Evolutionary conservation across 208 protist species (phyloP).

Genomic region (Kentomonas sorsogonicus): DNA sequence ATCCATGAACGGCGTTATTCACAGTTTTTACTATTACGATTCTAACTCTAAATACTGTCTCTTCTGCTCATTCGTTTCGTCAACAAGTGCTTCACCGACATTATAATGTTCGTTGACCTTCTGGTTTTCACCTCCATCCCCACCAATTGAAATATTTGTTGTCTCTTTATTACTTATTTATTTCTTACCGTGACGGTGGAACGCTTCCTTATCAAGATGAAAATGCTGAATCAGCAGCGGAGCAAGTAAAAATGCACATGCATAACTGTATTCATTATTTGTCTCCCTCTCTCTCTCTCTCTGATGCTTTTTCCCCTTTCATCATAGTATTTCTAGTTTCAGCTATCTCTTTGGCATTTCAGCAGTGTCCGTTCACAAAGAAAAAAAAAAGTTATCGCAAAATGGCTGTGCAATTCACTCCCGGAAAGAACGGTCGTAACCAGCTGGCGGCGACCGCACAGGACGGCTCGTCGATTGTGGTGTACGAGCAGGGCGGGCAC

Average conservation of each 20-base stretch:
- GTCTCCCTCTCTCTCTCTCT: constrained; percentile 8
- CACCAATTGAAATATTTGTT: no score
- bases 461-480: constrained; percentile 69
- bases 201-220: not conserved
- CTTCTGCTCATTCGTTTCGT: no score
- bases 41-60: no score
- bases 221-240: no score
- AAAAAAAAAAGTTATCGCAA: no score
- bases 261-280: not conserved
- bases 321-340: not conserved
- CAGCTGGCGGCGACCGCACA: constrained; percentile 28
- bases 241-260: no score
- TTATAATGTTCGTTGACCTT: no score
- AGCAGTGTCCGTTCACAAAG: no score
- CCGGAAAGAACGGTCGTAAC: constrained; percentile 26
- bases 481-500: constrained; percentile 85
- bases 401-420: no score
- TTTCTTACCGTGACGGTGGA: not conserved
- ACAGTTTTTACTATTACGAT: not conserved
- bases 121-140: no score
- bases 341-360: no score
- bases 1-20: not conserved
- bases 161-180: constrained; percentile 1
- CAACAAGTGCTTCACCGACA: no score
- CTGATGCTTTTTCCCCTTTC: constrained; percentile 1